These are phyloP conservation scores for Pelargonium australe DNA, from an alignment of 441 rosid species.

Conservation along the genomic window DNA sequence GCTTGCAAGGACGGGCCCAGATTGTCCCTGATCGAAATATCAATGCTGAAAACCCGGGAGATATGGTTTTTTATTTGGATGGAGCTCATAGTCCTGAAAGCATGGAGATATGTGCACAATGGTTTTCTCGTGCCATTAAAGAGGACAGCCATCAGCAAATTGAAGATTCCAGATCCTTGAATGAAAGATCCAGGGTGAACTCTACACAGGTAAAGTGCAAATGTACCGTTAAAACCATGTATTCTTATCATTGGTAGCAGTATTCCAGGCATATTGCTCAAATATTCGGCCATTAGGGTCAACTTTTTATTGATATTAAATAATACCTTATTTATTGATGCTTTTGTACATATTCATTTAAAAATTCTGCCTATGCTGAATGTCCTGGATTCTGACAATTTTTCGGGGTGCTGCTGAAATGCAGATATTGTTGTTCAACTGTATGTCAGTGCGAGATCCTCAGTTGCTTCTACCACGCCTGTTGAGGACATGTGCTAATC, in stretches of 20 bases:
- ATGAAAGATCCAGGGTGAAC: conserved; percentile 26
- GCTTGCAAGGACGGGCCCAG: conserved; percentile 92
- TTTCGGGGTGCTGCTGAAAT: conserved; percentile 1
- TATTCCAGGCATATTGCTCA: too few relatives aligned
- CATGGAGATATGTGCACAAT: conserved; percentile 75
- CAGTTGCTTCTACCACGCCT: conserved; percentile 72
- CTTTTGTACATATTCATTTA: neutral
- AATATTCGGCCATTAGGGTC: neutral
- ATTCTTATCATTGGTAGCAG: neutral
- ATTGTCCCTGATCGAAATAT: conserved; percentile 52
- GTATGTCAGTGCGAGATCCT: conserved; percentile 95
- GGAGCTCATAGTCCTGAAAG: conserved; percentile 98
- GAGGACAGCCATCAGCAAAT: conserved; percentile 31
- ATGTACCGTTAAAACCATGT: neutral
- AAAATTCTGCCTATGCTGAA: neutral
- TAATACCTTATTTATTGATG: neutral
- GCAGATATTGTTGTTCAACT: conserved; percentile 88
- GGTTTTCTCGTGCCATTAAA: conserved; percentile 64
- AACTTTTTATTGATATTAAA: neutral
- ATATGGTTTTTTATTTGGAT: conserved; percentile 80
- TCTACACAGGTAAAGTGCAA: conserved; percentile 45
- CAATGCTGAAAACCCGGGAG: conserved; percentile 40
- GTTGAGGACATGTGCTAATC: conserved; percentile 56
- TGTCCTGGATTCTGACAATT: neutral
- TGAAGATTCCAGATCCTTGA: conserved; percentile 25